A percentile compares a stretch with the other conserved stretches of the same genome.
Evolutionary conservation across 2,329 filamentous ascomycete genomes (phyloP).

Genomic region (Pseudopyrenochaeta lycopersici): DNA sequence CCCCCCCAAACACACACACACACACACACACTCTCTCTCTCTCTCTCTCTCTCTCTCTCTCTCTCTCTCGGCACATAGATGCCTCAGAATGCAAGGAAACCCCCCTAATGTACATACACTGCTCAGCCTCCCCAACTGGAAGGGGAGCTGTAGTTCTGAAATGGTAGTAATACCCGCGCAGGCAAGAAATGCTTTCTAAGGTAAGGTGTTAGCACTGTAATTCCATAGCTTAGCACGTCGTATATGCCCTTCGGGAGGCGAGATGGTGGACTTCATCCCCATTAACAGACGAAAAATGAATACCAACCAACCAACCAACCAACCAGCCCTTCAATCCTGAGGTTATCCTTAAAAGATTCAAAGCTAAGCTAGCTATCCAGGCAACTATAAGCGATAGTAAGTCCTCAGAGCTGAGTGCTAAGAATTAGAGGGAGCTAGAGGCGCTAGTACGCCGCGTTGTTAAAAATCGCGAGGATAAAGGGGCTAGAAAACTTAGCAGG

Average conservation of each 20-base stretch:
- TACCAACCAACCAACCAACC: conserved; percentile 10
- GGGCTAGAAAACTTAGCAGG: too few relatives aligned
- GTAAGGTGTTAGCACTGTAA: conserved; percentile 5
- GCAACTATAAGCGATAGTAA: too few relatives aligned
- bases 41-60: not conserved
- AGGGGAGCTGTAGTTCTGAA: conserved; percentile 5
- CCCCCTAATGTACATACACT: conserved; percentile 3
- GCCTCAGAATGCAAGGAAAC: conserved; percentile 4
- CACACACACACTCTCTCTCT: too few relatives aligned
- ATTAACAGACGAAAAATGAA: conserved; percentile 7
- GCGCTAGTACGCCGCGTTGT: too few relatives aligned
- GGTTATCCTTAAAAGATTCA: too few relatives aligned
- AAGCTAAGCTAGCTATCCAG: too few relatives aligned
- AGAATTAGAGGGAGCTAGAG: too few relatives aligned
- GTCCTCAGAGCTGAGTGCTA: too few relatives aligned
- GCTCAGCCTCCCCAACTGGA: not conserved
- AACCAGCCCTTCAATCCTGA: too few relatives aligned
- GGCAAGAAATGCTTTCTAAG: conserved; percentile 7
- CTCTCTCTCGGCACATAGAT: conserved; percentile 2
- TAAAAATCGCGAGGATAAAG: too few relatives aligned
- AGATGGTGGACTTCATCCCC: conserved; percentile 5
- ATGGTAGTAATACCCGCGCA: conserved; percentile 5
- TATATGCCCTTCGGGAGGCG: conserved; percentile 8
- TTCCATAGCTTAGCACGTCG: conserved; percentile 7
- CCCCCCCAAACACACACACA: not conserved